Base-by-base conservation (phyloP, 495 filamentous ascomycete species). In the Aspergillus asperescens region DNA sequence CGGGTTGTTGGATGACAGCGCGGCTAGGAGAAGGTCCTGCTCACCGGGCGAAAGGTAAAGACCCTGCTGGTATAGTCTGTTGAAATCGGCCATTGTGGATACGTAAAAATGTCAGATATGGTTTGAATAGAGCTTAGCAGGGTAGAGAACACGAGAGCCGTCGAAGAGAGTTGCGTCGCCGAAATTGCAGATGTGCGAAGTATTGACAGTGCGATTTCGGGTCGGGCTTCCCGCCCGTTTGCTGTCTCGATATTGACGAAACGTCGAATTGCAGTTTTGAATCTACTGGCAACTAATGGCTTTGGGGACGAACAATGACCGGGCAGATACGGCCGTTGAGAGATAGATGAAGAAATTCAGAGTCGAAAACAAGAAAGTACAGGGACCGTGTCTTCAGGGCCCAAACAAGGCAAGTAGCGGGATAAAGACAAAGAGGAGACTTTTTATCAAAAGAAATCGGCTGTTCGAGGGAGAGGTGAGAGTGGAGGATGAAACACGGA, bases 21-120 rank as follows among this genome's bases (percentile, higher is more conserved):
- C 92, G 39, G 89, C 88, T 34, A 90, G 83, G 35, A 97, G 73
- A 32, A 96, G 83, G 62, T 87, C 85, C 71, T 96, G 89, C 67
- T 98, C 89, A 60, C 86, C 83, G 15, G 86, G 84, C 31, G 89
- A 89, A 54, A 96, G 85, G 64, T 84, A 85, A 32, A 82, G 74
- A 53, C 72, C 70, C 28, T 72, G 67, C 31, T 71, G 66, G 32
- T 73, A 71, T 23, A 72, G 55, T 31, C 65, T 51, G 34, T 72
- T 64, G 54, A 62, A 73, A 48, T 72, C 71, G 49, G 66, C 51
- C 68, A 73, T 72, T 23, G 32, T 61, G 56, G 34, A 35, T 15
- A 35, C 16, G 32, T n/a, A 15, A 35, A 4, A 15, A 4, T 15
- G 32, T 40, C 42, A 27, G 27, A 20, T 35, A 7, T 7, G 39